Percentiles rank a stretch among this genome's conserved stretches.
Conservation (phyloP, 192 early-diverging fungal species). For the Coemansia sp. region DNA sequence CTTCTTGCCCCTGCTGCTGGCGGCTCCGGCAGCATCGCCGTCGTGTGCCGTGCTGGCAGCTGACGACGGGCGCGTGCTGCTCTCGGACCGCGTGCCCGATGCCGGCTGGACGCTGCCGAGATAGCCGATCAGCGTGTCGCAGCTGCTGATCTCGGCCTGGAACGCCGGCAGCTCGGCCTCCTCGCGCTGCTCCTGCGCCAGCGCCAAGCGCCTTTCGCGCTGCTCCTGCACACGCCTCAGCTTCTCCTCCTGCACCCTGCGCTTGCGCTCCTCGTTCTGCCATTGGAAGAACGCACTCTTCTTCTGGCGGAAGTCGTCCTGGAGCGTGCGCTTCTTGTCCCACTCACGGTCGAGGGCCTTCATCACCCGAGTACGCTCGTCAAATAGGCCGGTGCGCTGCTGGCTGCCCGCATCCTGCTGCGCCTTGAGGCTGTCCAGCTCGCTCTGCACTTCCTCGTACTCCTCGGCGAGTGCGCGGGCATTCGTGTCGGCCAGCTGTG, state of each 20-base stretch:
- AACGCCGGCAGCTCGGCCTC: conserved; percentile 84
- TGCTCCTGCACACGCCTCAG: conserved; percentile 60
- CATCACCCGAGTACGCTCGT: conserved; percentile 66
- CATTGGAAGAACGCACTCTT: conserved; percentile 70
- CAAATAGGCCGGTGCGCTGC: conserved; percentile 59
- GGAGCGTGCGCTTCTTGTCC: conserved; percentile 59
- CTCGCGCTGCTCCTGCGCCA: conserved; percentile 74
- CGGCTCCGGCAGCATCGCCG: conserved; percentile 55
- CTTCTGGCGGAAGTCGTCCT: conserved; percentile 63
- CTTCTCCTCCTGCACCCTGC: conserved; percentile 58
- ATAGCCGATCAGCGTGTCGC: conserved; percentile 73
- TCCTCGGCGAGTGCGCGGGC: conserved; percentile 61
- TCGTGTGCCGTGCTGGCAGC: conserved; percentile 49
- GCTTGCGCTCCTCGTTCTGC: conserved; percentile 62
- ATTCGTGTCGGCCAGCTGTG: conserved; percentile 52
- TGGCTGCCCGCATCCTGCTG: conserved; percentile 59
- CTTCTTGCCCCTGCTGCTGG: conserved; percentile 52
- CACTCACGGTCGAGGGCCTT: conserved; percentile 65
- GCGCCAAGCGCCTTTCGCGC: conserved; percentile 59
- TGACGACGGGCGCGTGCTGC: conserved; percentile 29
- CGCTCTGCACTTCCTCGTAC: conserved; percentile 61
- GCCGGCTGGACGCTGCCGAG: conserved; percentile 48
- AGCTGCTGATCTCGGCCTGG: conserved; percentile 75
- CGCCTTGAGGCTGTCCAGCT: conserved; percentile 62
- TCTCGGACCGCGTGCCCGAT: conserved; percentile 22